Evolutionary conservation across 257 asterid species (phyloP), one percentile per base, ranked within the genome.

Genomic region (Asclepias syriaca): DNA sequence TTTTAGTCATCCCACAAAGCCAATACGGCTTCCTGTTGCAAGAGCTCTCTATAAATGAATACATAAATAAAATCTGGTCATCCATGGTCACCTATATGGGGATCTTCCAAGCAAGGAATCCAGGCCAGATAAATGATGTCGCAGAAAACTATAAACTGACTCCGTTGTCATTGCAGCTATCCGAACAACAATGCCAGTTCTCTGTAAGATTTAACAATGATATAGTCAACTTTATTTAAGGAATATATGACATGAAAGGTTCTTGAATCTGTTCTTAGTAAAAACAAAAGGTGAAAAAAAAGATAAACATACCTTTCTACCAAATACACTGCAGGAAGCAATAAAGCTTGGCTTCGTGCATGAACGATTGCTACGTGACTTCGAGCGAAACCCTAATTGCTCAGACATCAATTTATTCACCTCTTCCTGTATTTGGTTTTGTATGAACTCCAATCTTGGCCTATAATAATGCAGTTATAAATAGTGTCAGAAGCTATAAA

Each of bases 291-390:
- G 32, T 29, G 32, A 34, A 34, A 34, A 34, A n/a, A n/a, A n/a
- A 34, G 5, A 2, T 3, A 61, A 11, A 13, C 2, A 2, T 32
- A 90, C 98, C 97, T 94, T 82, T 22, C 90, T 92, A 69, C 99
- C 98, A 79, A 94, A 94, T 46, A 80, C 76, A 71, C 96, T 94
- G 83, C 93, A 88, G 67, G 96, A 91, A 81, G 93, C 98, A 43
- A 91, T 64, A 73, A 94, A 87, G 61, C 75, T 72, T 16, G 98
- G 97, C 77, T 84, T 86, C 43, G 81, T 39, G 65, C 72, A 71
- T 70, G 66, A 24, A 22, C 54, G 78, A 32, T 71, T 61, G 24
- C 46, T 58, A 29, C 48, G 65, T 46, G 78, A 46, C 19, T 73
- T 79, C 48, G 69, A 45, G 37, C 68, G 69, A 66, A 46, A 69